Evolutionary conservation across 1,284 basidiomycete genomes (phyloP).

Genomic region (Apiotrichum porosum): DNA sequence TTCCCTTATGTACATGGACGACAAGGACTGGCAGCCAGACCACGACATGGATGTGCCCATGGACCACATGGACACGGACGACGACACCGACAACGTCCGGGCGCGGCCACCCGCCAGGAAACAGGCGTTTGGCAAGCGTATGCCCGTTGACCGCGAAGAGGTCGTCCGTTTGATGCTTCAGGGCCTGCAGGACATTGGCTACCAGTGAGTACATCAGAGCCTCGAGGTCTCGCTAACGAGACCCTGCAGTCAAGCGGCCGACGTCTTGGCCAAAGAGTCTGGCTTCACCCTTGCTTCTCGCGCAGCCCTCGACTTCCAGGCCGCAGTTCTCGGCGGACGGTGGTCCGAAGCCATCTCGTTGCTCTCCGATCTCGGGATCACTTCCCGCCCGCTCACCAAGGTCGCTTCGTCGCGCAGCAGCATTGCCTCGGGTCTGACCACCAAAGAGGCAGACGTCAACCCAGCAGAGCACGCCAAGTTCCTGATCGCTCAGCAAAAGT

Average conservation of each 20-base stretch:
- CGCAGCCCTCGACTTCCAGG: slow-evolving; percentile 74
- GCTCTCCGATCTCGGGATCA: slow-evolving; percentile 63
- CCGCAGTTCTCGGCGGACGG: slow-evolving; percentile 71
- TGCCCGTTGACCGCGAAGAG: slow-evolving; percentile 73
- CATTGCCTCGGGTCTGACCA: slow-evolving; percentile 27
- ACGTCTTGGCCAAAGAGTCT: slow-evolving; percentile 84
- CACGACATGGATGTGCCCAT: slow-evolving; percentile 7
- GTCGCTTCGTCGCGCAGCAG: slow-evolving; percentile 26
- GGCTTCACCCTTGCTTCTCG: slow-evolving; percentile 79
- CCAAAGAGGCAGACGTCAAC: slow-evolving; percentile 20
- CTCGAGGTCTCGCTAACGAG: not conserved
- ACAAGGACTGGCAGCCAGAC: slow-evolving; percentile 31
- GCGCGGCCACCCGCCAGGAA: not conserved
- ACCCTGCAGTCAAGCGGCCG: slow-evolving; percentile 69
- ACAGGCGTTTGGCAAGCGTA: slow-evolving; percentile 27
- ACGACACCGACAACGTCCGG: not conserved
- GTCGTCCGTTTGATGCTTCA: slow-evolving; percentile 87
- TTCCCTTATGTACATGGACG: slow-evolving; percentile 41
- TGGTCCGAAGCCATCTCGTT: slow-evolving; percentile 78
- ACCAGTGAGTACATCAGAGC: slow-evolving; percentile 61
- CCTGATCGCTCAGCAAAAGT: slow-evolving; percentile 89
- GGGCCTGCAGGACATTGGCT: slow-evolving; percentile 86
- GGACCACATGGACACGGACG: slow-evolving; percentile 15
- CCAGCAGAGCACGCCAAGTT: slow-evolving; percentile 68
- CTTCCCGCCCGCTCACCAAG: not conserved